Base-by-base conservation (phyloP, 306 rosid species). In the Fragaria vesca region DNA sequence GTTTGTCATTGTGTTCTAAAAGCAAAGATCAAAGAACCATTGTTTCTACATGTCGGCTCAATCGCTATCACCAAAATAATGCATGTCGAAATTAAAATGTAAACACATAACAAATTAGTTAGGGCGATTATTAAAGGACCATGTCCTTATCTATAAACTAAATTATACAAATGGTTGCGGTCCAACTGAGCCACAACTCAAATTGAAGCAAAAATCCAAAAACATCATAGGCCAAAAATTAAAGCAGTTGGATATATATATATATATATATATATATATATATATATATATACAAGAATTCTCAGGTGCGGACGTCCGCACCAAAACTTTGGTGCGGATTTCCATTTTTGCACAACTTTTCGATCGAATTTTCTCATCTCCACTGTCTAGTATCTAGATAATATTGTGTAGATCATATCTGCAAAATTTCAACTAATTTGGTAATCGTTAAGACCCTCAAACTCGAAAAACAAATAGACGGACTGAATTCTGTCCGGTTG, bases 181-280 rank as follows among this genome's bases (percentile, higher is more conserved):
- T 79, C 73, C 68, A 79, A 45, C 66, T 12, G 65, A 52, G 54
- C 66, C 73, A 46, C 45, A 61, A 26, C 40, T 51, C 46, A 26
- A 8, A 10, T 24, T 8, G 26, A 32, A 48, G 42, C 12, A 60
- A 47, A 34, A 12, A 8, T 46, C 60, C 58, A 46, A 45, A 45
- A 60, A 75, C 3, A 67, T 8, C 48, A 8, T 38, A 17, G 42
- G 8, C 48, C 16, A 66, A 6, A 65, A 65, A 6, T 57, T 57
- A 57, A 55, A 34, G 2, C 66, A 0, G 28, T 74, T 42, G 40
- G 42, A 38, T 1, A 38, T 4, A 38, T 38, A 6, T 0, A 4
- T 32, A 32, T 32, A 32, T 32, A 32, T 3, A 32, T 30, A 30
- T 3, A 38, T 0, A 4, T 32, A 32, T 32, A 32, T 32, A 32